Conservation (phyloP, 2,329 filamentous ascomycete genomes). For the Pseudogymnoascus sp. region DNA sequence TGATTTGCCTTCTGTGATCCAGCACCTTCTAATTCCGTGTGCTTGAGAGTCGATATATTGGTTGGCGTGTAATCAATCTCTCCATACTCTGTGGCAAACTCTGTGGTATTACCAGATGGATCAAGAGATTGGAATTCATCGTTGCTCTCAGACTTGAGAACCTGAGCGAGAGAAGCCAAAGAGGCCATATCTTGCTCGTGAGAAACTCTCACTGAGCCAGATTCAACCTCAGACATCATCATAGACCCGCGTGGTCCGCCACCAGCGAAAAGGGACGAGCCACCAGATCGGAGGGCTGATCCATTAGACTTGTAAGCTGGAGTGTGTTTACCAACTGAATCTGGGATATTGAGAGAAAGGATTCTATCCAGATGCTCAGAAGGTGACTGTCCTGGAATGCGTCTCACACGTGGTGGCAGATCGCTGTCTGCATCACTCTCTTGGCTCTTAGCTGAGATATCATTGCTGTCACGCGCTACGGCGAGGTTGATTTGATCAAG, state of each 20-base stretch:
- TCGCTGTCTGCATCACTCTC: background rate
- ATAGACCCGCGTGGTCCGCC: background rate
- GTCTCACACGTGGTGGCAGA: background rate
- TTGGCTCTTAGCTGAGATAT: background rate
- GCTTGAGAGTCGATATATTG: background rate
- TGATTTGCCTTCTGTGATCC: background rate
- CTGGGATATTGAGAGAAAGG: background rate
- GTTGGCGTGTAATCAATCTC: background rate
- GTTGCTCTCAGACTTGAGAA: slow-evolving; percentile 12
- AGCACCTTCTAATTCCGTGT: background rate
- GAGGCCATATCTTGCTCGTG: slow-evolving; percentile 24
- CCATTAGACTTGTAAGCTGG: background rate
- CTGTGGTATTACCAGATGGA: background rate
- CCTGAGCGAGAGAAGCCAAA: slow-evolving; percentile 20
- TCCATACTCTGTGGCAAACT: background rate
- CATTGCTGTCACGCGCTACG: background rate
- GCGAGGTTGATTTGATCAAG: background rate
- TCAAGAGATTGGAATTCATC: background rate
- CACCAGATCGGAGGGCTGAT: background rate
- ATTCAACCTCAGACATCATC: background rate
- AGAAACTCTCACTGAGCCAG: slow-evolving; percentile 15
- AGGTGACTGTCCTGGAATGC: background rate
- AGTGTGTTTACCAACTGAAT: background rate
- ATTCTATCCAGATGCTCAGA: slow-evolving; percentile 4
- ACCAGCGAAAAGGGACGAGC: background rate